These are phyloP conservation scores for Pythium sp. DNA, from an alignment of 352 stramenopile genomes.

Conservation along the genomic window DNA sequence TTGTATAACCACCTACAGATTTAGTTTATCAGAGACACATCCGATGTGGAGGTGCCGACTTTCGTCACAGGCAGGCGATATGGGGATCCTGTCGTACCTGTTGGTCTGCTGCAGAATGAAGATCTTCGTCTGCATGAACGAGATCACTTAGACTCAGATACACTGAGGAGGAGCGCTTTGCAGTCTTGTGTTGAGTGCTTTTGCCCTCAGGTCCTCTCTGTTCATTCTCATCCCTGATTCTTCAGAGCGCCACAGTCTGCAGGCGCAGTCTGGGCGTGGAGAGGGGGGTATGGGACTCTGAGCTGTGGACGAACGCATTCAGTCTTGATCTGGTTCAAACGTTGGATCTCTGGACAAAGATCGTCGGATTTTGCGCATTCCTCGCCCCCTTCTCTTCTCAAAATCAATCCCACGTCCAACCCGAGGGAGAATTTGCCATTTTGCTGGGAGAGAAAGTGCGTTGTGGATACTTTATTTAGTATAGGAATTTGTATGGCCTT, in stretches of 20 bases:
- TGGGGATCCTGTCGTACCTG: background rate
- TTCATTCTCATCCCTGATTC: background rate
- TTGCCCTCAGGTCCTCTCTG: background rate
- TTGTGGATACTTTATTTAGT: background rate
- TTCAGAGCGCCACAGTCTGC: background rate
- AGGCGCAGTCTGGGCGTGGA: background rate
- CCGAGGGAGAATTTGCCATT: background rate
- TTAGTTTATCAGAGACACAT: background rate
- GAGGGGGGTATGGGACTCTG: background rate
- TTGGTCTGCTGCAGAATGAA: background rate
- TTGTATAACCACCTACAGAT: no score
- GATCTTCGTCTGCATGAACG: background rate
- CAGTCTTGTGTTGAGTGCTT: background rate
- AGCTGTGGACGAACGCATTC: background rate
- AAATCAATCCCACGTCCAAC: background rate
- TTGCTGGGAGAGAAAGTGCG: background rate
- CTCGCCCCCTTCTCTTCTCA: background rate
- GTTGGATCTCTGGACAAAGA: background rate
- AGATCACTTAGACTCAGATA: background rate
- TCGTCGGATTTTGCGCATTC: background rate
- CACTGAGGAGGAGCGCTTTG: background rate
- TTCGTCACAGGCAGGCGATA: background rate
- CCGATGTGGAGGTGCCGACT: background rate
- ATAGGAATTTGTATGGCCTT: background rate
- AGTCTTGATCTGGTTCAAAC: background rate